These are phyloP conservation scores for Aspergillus funiculosus DNA, from an alignment of 495 filamentous ascomycete species.

Conservation along the genomic window DNA sequence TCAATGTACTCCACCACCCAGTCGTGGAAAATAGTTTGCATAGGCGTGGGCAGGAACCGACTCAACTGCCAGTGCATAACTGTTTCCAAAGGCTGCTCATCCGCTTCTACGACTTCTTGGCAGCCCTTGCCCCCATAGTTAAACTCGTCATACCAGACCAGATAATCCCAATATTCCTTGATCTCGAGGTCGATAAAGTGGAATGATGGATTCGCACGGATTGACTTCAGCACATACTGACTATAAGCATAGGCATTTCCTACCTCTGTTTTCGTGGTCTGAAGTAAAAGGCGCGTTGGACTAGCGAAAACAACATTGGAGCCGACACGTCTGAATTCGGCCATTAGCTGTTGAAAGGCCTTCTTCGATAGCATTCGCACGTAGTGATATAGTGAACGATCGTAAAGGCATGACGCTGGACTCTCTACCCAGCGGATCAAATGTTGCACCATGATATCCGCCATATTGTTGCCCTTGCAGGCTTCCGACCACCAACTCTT, in stretches of 20 bases:
- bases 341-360: constrained; percentile 93
- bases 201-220: constrained; percentile 90
- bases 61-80: constrained; percentile 98
- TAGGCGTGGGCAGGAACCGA: constrained; percentile 72
- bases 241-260: constrained; percentile 96
- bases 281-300: constrained; percentile 79
- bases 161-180: constrained; percentile 99
- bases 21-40: constrained; percentile 83
- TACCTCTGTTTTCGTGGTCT: constrained; percentile 94
- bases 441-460: constrained; percentile 96
- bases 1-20: constrained; percentile 94
- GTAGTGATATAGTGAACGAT: constrained; percentile 93
- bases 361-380: constrained; percentile 97
- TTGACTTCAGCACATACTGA: constrained; percentile 94
- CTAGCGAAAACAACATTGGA: constrained; percentile 91
- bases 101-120: constrained; percentile 71
- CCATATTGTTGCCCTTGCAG: constrained; percentile 84
- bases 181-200: constrained; percentile 97
- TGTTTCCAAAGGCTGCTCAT: constrained; percentile 80
- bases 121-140: constrained; percentile 97
- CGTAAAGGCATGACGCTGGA: constrained; percentile 87
- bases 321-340: constrained; percentile 90
- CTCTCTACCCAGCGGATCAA: constrained; percentile 95
- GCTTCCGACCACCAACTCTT: constrained; percentile 97
- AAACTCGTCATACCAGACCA: constrained; percentile 99